phyloP scores from a whole-genome alignment of 2,329 filamentous ascomycete genomes.

The Neonectria punicea region DNA sequence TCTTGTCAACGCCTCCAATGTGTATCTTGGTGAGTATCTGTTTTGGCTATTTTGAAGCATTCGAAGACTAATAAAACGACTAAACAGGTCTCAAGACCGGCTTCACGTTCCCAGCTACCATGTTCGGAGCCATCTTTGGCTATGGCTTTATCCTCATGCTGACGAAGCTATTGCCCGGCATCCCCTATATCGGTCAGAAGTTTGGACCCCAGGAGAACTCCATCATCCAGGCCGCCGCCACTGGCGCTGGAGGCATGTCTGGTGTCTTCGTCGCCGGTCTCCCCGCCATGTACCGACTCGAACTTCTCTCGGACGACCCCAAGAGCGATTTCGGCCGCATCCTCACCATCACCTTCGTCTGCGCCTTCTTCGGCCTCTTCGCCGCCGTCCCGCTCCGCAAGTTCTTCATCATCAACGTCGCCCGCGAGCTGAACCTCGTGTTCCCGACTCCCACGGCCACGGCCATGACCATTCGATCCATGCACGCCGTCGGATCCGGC shows the following conservation, averaged over 20 bases:
- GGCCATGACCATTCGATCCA: conserved; percentile 70
- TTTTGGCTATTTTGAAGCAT: background rate
- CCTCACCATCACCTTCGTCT: conserved; percentile 69
- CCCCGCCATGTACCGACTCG: conserved; percentile 68
- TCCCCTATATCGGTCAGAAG: conserved; percentile 62
- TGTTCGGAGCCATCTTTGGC: conserved; percentile 67
- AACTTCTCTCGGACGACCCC: conserved; percentile 60
- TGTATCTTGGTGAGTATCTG: conserved; percentile 63
- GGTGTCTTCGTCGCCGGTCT: conserved; percentile 69
- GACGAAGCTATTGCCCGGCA: conserved; percentile 58
- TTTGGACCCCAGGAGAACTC: conserved; percentile 72
- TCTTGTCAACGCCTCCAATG: conserved; percentile 70
- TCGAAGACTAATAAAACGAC: conserved; percentile 23
- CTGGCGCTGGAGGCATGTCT: conserved; percentile 67
- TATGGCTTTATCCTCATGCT: conserved; percentile 67
- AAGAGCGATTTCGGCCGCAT: conserved; percentile 67
- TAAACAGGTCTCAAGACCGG: conserved; percentile 60
- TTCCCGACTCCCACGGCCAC: conserved; percentile 70
- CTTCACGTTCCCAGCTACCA: conserved; percentile 59
- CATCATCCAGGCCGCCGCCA: conserved; percentile 69
- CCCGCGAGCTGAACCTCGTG: conserved; percentile 67
- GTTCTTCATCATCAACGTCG: conserved; percentile 75
- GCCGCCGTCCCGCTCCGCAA: conserved; percentile 72
- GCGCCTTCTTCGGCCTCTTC: conserved; percentile 72
- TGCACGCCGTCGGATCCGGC: conserved; percentile 66